These are phyloP conservation scores for Naganishia antarctica DNA, from an alignment of 768 basidiomycete species.

Conservation along the genomic window DNA sequence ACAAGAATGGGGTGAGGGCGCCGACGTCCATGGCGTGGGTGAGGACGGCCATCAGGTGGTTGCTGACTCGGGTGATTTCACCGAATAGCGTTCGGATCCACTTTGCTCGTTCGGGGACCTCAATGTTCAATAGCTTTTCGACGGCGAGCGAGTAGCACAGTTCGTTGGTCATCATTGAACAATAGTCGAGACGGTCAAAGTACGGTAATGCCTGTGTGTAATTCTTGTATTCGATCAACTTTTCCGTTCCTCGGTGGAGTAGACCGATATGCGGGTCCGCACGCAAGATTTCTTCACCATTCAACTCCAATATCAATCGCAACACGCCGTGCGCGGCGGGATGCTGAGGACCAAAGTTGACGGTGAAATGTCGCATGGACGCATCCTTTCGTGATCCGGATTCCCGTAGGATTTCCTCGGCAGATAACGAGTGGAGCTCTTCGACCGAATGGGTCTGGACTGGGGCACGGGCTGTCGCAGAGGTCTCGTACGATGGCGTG, in stretches of 20 bases:
- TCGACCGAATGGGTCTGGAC: slow-evolving; percentile 46
- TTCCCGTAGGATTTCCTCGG: slow-evolving; percentile 74
- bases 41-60: slow-evolving; percentile 95
- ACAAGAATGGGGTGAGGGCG: slow-evolving; percentile 95
- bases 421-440: slow-evolving; percentile 66
- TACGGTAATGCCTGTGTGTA: slow-evolving; percentile 96
- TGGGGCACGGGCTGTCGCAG: slow-evolving; percentile 4
- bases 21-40: slow-evolving; percentile 70
- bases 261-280: slow-evolving; percentile 73
- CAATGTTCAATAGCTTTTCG: slow-evolving; percentile 94
- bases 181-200: slow-evolving; percentile 98
- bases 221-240: slow-evolving; percentile 97
- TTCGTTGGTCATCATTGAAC: slow-evolving; percentile 99
- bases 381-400: slow-evolving; percentile 65
- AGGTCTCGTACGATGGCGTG: slow-evolving; percentile 9
- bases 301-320: slow-evolving; percentile 92
- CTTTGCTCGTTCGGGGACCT: slow-evolving; percentile 92
- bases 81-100: slow-evolving; percentile 98
- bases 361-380: slow-evolving; percentile 89
- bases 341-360: slow-evolving; percentile 98
- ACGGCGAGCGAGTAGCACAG: slow-evolving; percentile 94
- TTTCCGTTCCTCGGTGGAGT: slow-evolving; percentile 95
- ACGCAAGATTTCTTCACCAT: slow-evolving; percentile 65
- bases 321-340: slow-evolving; percentile 98
- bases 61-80: slow-evolving; percentile 91